phyloP scores from a whole-genome alignment of 371 early-diverging fungal genomes.

The Mortierella sp. region DNA sequence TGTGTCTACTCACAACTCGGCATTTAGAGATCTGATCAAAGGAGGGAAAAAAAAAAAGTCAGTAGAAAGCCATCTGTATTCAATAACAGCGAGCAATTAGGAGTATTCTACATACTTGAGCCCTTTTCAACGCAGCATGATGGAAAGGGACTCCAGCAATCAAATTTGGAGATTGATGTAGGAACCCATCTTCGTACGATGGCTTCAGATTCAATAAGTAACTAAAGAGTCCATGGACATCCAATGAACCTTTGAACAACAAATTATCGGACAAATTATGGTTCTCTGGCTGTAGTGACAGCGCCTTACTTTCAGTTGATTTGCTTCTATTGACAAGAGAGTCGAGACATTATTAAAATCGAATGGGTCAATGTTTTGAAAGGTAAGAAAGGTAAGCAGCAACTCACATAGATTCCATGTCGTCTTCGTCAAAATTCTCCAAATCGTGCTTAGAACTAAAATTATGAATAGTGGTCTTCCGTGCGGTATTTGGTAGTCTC shows the following conservation, averaged over 20 bases:
- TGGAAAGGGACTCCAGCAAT: constrained; percentile 41
- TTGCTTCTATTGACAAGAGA: not conserved
- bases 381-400: not conserved
- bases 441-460: constrained; percentile 49
- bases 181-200: constrained; percentile 38
- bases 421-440: constrained; percentile 26
- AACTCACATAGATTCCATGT: constrained; percentile 15
- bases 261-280: constrained; percentile 32
- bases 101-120: constrained; percentile 19
- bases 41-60: not conserved
- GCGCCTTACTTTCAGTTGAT: not conserved
- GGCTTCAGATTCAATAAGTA: constrained; percentile 37
- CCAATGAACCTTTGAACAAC: constrained; percentile 26
- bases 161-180: constrained; percentile 42
- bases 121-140: constrained; percentile 41
- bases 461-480: constrained; percentile 26
- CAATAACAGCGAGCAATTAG: not conserved
- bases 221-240: constrained; percentile 45
- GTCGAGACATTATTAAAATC: not conserved
- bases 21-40: constrained; percentile 36
- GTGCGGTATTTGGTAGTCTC: constrained; percentile 17
- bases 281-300: constrained; percentile 2
- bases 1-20: constrained; percentile 26
- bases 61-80: not conserved
- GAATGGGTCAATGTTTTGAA: not conserved